A percentile compares a stretch with the other conserved stretches of the same genome.
phyloP scores from a whole-genome alignment of 2,329 filamentous ascomycete species.

The Aspergillus neoniger region DNA sequence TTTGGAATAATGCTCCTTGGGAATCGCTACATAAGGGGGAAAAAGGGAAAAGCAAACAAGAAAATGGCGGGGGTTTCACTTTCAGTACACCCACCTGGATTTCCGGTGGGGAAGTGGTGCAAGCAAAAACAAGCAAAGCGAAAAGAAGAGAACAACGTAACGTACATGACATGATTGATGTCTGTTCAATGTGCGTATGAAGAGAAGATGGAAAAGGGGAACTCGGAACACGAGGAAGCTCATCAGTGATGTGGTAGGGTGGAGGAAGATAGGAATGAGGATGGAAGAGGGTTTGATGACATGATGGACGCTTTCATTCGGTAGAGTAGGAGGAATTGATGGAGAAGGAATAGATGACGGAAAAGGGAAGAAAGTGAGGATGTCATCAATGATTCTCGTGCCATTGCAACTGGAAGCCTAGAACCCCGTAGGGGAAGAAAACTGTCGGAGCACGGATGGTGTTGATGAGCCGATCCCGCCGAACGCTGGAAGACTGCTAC shows the following conservation, averaged over 20 bases:
- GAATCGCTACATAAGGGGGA: conserved; percentile 37
- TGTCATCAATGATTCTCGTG: conserved; percentile 14
- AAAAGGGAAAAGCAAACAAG: conserved; percentile 10
- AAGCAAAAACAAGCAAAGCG: neutral
- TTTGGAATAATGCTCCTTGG: conserved; percentile 29
- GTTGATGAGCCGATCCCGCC: conserved; percentile 36
- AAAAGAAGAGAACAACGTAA: neutral
- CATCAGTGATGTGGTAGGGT: conserved; percentile 17
- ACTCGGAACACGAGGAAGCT: neutral
- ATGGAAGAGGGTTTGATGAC: conserved; percentile 19
- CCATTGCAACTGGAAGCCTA: conserved; percentile 29
- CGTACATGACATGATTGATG: conserved; percentile 15
- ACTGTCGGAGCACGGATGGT: conserved; percentile 40
- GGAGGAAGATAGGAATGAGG: conserved; percentile 14
- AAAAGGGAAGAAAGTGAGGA: conserved; percentile 3
- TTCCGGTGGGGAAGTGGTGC: neutral
- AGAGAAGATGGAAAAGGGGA: neutral
- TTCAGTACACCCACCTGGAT: neutral
- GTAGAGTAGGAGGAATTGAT: no score
- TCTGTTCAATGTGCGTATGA: conserved; percentile 8
- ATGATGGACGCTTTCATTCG: neutral
- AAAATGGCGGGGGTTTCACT: neutral
- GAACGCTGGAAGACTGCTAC: conserved; percentile 44
- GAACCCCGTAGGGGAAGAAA: conserved; percentile 40
- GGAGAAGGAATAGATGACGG: no score